Conservation (phyloP, 306 rosid species). For the Gleditsia sinensis region DNA sequence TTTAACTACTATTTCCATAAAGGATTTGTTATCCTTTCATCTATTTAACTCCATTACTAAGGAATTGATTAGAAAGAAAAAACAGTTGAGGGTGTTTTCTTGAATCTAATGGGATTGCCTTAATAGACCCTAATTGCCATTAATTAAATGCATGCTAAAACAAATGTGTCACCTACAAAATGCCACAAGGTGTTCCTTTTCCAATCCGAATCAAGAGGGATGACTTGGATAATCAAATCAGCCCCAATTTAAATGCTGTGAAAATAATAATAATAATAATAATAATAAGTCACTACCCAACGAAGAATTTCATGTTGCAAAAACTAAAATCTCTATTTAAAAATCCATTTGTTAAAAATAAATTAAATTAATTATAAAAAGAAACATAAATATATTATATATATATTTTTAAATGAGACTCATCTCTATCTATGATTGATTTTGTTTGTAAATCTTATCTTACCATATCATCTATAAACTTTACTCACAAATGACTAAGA, state of each 20-base stretch:
- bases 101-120: constrained; percentile 18
- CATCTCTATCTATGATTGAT: no score
- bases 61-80: constrained; percentile 32
- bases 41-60: constrained; percentile 18
- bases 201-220: constrained; percentile 41
- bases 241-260: constrained; percentile 22
- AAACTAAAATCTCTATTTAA: no score
- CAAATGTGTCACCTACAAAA: constrained; percentile 30
- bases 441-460: no score
- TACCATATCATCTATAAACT: no score
- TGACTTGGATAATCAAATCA: constrained; percentile 43
- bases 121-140: constrained; percentile 27
- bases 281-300: constrained; percentile 31
- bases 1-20: background rate
- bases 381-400: no score
- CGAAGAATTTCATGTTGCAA: constrained; percentile 36
- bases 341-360: background rate
- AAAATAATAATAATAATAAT: background rate
- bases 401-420: background rate
- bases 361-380: no score
- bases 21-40: constrained; percentile 27
- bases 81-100: constrained; percentile 22
- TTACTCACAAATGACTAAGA: no score
- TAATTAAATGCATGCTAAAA: background rate
- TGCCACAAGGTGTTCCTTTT: constrained; percentile 29